Evolutionary conservation across 768 basidiomycete species (phyloP), one percentile per base, ranked within the genome.

Genomic region (Rickenella mellea): DNA sequence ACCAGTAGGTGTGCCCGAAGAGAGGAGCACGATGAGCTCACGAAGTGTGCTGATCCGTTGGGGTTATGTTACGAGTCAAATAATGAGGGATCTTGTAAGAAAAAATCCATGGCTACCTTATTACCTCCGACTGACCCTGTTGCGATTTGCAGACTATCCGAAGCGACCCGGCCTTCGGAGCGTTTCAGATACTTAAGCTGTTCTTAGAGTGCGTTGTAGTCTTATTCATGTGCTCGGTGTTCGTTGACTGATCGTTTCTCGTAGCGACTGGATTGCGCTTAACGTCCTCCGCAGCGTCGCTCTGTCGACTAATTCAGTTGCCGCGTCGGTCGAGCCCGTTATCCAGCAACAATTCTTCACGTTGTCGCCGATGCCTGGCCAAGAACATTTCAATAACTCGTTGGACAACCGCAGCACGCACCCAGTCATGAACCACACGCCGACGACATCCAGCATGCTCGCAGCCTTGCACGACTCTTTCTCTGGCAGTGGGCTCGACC

Each of bases 41-140:
- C 70, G 89, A 48, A 89, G 86, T 56, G 76, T 90, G 41, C 69
- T 92, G 55, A 88, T 91, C 58, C 78, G 88, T 42, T 90, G 87
- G 88, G 85, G 87, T 39, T 91, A 91, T 63, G 89, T 91, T 56
- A 90, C 88, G 14, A 86, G 83, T 61, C 88, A 92, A 61, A 78
- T 92, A 52, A 92, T 91, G 87, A 71, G 89, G 52, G 89, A 92
- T 62, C 67, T 92, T 59, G 85, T 89, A 57, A 59, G 83, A n/a
- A n/a, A n/a, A n/a, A n/a, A n/a, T n/a, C n/a, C n/a, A n/a, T n/a
- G n/a, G n/a, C n/a, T 61, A 26, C 43, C 39, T 20, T 43, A 25
- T 39, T 41, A 27, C 11, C 4, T 22, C 31, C 24, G 19, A 12
- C 31, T 42, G 32, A 40, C 12, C 25, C 41, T 46, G 10, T 7